Evolutionary conservation across 2,329 filamentous ascomycete genomes (phyloP).

Genomic region (Juglanconis juglandina): DNA sequence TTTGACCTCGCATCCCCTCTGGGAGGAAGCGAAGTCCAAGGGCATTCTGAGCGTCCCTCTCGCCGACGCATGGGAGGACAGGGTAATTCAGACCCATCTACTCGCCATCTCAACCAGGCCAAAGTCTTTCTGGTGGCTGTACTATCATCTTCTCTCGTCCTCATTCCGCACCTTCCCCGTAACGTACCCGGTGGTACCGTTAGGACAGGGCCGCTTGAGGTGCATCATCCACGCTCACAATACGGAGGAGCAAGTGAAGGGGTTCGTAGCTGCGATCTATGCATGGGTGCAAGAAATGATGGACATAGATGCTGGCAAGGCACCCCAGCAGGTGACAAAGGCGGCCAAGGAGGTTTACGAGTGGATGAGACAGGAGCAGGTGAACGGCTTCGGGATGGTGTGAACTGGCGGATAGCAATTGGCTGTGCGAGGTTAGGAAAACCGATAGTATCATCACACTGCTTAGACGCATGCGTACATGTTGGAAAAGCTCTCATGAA

Average conservation of each 20-base stretch:
- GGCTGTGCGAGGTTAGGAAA: no score
- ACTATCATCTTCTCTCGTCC: conserved; percentile 19
- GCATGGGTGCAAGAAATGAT: conserved; percentile 31
- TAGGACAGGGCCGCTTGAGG: conserved; percentile 32
- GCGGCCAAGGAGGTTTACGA: conserved; percentile 22
- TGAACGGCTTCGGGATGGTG: no score
- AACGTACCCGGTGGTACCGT: conserved; percentile 35
- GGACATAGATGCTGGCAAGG: conserved; percentile 23
- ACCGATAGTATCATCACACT: no score
- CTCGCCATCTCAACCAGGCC: not conserved
- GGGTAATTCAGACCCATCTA: not conserved
- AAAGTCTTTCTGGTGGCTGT: conserved; percentile 18
- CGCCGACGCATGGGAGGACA: not conserved
- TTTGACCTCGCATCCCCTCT: not conserved
- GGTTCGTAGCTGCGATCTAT: conserved; percentile 28
- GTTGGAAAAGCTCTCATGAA: no score
- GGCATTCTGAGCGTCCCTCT: not conserved
- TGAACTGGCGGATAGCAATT: no score
- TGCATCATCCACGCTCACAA: conserved; percentile 38
- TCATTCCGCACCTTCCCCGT: conserved; percentile 25
- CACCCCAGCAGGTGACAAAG: conserved; percentile 15
- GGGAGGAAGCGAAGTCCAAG: not conserved
- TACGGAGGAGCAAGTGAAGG: conserved; percentile 29
- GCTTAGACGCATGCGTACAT: no score
- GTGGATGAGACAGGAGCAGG: not conserved